phyloP scores from a whole-genome alignment of 495 filamentous ascomycete genomes.

The Penicillium lividum region DNA sequence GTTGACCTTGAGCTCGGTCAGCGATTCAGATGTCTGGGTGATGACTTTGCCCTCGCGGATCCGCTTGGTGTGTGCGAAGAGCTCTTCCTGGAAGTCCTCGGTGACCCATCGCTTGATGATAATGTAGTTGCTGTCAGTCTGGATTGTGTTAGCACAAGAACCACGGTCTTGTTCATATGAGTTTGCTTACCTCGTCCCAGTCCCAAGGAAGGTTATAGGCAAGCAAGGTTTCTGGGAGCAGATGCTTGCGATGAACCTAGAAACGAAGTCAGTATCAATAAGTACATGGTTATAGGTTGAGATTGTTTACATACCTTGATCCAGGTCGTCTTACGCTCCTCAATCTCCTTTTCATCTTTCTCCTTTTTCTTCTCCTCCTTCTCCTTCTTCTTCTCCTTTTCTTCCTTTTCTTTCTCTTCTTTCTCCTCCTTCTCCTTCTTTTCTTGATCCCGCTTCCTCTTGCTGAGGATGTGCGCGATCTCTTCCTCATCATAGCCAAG shows the following conservation, averaged over 20 bases:
- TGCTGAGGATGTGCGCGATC: constrained; percentile 57
- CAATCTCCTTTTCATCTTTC: constrained; percentile 39
- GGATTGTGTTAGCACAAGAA: not conserved
- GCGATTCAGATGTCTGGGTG: constrained; percentile 43
- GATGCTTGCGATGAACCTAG: constrained; percentile 51
- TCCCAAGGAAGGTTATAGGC: constrained; percentile 52
- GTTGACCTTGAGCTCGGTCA: constrained; percentile 52
- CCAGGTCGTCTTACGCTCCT: constrained; percentile 54
- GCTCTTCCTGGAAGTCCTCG: constrained; percentile 68
- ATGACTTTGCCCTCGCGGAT: constrained; percentile 56
- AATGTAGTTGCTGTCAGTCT: constrained; percentile 67
- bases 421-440: constrained; percentile 48
- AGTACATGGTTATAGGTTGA: not conserved
- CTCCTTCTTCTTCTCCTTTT: constrained; percentile 7
- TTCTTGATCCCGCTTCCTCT: constrained; percentile 56
- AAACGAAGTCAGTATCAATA: not conserved
- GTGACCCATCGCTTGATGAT: constrained; percentile 76
- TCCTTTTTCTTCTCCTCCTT: constrained; percentile 38
- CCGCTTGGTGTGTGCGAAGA: constrained; percentile 70
- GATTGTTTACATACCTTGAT: constrained; percentile 44
- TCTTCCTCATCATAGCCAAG: constrained; percentile 47
- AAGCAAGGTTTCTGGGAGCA: constrained; percentile 52
- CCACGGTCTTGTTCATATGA: not conserved
- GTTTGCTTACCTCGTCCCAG: constrained; percentile 46
- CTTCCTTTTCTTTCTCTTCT: constrained; percentile 45